phyloP scores from a whole-genome alignment of 202 grass and related monocot species.

The Hordeum pubiflorum region DNA sequence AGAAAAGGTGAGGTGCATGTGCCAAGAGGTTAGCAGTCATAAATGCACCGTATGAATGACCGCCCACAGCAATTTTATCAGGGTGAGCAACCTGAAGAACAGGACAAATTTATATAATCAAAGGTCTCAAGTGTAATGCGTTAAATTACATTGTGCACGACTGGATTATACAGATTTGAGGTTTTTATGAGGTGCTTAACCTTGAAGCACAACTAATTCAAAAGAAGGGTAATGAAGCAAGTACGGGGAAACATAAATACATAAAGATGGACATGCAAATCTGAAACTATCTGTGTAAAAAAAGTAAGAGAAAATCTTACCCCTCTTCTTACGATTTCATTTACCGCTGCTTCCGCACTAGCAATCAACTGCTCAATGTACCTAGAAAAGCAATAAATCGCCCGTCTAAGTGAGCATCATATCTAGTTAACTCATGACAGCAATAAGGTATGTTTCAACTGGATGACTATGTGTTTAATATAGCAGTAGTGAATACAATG shows the following conservation, averaged over 20 bases:
- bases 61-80: slow-evolving; percentile 70
- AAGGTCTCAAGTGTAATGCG: not conserved
- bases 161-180: not conserved
- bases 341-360: slow-evolving; percentile 65
- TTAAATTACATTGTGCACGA: not conserved
- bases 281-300: slow-evolving; percentile 11
- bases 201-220: not conserved
- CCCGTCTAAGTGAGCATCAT: not conserved
- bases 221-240: not conserved
- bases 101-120: not conserved
- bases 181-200: not conserved
- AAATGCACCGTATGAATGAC: slow-evolving; percentile 80
- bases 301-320: slow-evolving; percentile 34
- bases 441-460: not conserved
- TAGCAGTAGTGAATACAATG: not conserved
- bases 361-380: slow-evolving; percentile 73
- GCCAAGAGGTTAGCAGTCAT: slow-evolving; percentile 80
- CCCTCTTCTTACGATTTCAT: slow-evolving; percentile 69
- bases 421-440: not conserved
- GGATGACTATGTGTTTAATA: not conserved
- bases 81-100: slow-evolving; percentile 54
- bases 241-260: not conserved
- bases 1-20: slow-evolving; percentile 75
- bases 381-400: slow-evolving; percentile 28
- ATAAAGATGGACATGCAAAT: not conserved